phyloP scores from a whole-genome alignment of 371 early-diverging fungal species.

The Mucor saturninus region DNA sequence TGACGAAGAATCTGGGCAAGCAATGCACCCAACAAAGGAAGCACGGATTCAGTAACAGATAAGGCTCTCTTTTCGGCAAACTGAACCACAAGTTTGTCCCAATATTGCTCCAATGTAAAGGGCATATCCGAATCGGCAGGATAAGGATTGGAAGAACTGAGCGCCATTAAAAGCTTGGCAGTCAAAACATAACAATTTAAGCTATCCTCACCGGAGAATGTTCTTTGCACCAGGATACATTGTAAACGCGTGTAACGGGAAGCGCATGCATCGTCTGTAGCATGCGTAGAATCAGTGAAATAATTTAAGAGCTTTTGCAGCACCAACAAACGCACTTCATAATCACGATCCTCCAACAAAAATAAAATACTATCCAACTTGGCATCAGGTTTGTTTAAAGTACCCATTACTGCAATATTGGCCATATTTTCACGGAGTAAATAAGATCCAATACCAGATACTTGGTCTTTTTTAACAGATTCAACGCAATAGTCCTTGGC shows the following conservation, averaged over 20 bases:
- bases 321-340: conserved; percentile 66
- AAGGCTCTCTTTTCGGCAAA: conserved; percentile 37
- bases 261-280: background rate
- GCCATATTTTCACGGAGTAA: conserved; percentile 55
- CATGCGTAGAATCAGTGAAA: conserved; percentile 1
- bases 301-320: conserved; percentile 43
- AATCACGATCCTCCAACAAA: conserved; percentile 47
- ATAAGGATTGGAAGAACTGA: conserved; percentile 44
- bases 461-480: conserved; percentile 22
- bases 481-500: conserved; percentile 4
- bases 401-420: conserved; percentile 36
- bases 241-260: conserved; percentile 36
- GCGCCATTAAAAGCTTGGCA: conserved; percentile 42
- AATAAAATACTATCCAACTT: conserved; percentile 26
- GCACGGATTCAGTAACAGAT: conserved; percentile 44
- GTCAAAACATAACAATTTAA: conserved; percentile 59
- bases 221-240: conserved; percentile 48
- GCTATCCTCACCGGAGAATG: conserved; percentile 55
- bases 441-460: conserved; percentile 50
- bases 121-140: conserved; percentile 27
- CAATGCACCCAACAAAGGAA: conserved; percentile 51
- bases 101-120: conserved; percentile 44
- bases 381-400: conserved; percentile 27
- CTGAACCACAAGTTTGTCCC: conserved; percentile 39
- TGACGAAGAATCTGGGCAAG: conserved; percentile 33